These are phyloP conservation scores for Cercospora berteroae DNA, from an alignment of 2,329 filamentous ascomycete genomes.

Conservation along the genomic window DNA sequence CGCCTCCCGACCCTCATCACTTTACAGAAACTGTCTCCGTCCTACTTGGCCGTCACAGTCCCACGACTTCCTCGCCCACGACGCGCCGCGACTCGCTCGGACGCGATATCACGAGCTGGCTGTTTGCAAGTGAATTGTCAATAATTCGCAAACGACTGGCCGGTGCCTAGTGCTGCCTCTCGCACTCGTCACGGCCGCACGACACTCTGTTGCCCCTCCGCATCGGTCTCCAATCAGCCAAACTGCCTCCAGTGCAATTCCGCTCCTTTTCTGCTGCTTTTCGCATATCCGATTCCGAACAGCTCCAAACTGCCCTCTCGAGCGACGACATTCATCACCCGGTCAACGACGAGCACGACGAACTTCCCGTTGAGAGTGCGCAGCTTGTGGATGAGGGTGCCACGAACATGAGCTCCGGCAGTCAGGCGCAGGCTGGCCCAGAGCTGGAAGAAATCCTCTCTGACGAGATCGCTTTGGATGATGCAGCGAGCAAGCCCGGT, in stretches of 20 bases:
- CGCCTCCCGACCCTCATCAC: not conserved
- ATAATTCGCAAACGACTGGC: not conserved
- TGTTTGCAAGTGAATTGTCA: not conserved
- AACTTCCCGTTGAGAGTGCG: not conserved
- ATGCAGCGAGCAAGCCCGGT: slow-evolving; percentile 53
- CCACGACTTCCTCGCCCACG: slow-evolving; percentile 5
- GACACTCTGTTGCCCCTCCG: slow-evolving; percentile 14
- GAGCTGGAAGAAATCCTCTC: slow-evolving; percentile 64
- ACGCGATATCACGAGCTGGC: slow-evolving; percentile 12
- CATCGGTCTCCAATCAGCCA: slow-evolving; percentile 17
- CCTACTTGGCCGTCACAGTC: not conserved
- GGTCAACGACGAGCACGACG: slow-evolving; percentile 9
- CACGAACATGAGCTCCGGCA: slow-evolving; percentile 15
- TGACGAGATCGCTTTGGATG: slow-evolving; percentile 75
- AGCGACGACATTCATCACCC: slow-evolving; percentile 1
- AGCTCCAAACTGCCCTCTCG: slow-evolving; percentile 8
- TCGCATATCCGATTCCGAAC: slow-evolving; percentile 1
- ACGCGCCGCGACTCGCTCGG: slow-evolving; percentile 6
- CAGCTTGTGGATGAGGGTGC: slow-evolving; percentile 9
- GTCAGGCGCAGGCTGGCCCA: slow-evolving; percentile 64
- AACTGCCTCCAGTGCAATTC: slow-evolving; percentile 19
- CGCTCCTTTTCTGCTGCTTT: slow-evolving; percentile 21
- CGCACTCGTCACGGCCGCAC: slow-evolving; percentile 7
- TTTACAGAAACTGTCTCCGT: not conserved
- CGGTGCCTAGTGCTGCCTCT: slow-evolving; percentile 13